Base-by-base conservation (phyloP, 768 basidiomycete genomes). In the Pleurotus djamor region DNA sequence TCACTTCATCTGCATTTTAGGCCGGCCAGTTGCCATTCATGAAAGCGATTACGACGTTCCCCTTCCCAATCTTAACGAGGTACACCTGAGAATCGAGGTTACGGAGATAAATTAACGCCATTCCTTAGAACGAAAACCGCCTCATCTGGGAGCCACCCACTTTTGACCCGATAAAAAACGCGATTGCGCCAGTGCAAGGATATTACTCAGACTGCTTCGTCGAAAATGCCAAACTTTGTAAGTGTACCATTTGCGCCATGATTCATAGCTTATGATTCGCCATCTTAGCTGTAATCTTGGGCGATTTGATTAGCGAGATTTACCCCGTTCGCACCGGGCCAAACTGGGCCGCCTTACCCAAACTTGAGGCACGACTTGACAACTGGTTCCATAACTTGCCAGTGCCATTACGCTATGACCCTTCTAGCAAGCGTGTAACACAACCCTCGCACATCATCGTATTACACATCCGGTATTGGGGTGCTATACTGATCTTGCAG, bases 381-480 rank as follows among this genome's bases (percentile, higher is more conserved):
- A 87, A 85, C 60, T 92, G 91, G 90, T 87, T 83, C 63, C 77
- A 88, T 50, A 78, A 81, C 28, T 78, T 93, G 17, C 87, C 90
- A 0, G 84, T 88, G 36, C 71, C 77, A 54, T 76, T 93, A 28
- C 79, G 80, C 48, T 88, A 82, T 65, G 85, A 88, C 61, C 72
- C 82, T 37, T 73, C 80, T 10, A 84, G 78, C 63, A 81, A 82
- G 64, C 76, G 82, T 50, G 72, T 70, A 7, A 69, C 75, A 8
- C 87, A 88, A 7, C 80, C 86, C 4, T 87, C 91, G 1, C 83
- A 87, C 56, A 78, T 92, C 28, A 69, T 92, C 34, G 79, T 84
- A 48, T 73, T 92, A 44, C 88, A 93, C 64, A 78, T 90, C 58
- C 79, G 89, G 62, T 92, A 93, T 68, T 90, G 89, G 84, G 84